Evolutionary conservation across 768 basidiomycete genomes (phyloP).

Genomic region (Kwoniella shandongensis): DNA sequence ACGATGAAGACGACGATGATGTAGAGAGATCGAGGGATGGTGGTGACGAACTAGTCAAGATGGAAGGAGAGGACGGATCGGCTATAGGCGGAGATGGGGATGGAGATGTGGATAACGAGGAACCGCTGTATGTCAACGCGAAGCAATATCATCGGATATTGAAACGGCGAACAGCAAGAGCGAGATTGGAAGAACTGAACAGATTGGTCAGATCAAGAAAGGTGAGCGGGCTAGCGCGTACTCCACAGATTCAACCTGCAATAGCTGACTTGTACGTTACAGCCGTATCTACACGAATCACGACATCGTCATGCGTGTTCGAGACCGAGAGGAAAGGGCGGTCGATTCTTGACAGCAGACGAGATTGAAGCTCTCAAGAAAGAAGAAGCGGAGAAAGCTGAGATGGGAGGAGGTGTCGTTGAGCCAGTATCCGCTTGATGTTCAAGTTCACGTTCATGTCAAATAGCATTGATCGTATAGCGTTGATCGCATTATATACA

Average conservation of each 20-base stretch:
- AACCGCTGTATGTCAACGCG: conserved; percentile 98
- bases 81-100: conserved; percentile 15
- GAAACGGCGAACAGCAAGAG: conserved; percentile 86
- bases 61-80: conserved; percentile 24
- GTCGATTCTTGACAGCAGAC: conserved; percentile 93
- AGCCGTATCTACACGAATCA: conserved; percentile 98
- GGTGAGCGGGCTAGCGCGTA: conserved; percentile 58
- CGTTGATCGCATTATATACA: too few species aligned
- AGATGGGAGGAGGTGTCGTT: neutral
- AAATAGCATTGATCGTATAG: too few species aligned
- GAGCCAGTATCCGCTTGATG: too few species aligned
- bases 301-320: conserved; percentile 98
- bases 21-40: conserved; percentile 23
- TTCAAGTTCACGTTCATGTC: too few species aligned
- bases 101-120: conserved; percentile 68
- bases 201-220: conserved; percentile 89
- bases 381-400: conserved; percentile 31
- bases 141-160: conserved; percentile 99
- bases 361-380: conserved; percentile 63
- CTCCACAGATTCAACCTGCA: too few species aligned
- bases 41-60: conserved; percentile 13
- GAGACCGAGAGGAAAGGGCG: conserved; percentile 92
- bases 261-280: neutral
- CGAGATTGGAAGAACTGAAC: conserved; percentile 89
- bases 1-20: conserved; percentile 23